Evolutionary conservation across 164 flowering plant species (phyloP).

Genomic region (Piper longum): DNA sequence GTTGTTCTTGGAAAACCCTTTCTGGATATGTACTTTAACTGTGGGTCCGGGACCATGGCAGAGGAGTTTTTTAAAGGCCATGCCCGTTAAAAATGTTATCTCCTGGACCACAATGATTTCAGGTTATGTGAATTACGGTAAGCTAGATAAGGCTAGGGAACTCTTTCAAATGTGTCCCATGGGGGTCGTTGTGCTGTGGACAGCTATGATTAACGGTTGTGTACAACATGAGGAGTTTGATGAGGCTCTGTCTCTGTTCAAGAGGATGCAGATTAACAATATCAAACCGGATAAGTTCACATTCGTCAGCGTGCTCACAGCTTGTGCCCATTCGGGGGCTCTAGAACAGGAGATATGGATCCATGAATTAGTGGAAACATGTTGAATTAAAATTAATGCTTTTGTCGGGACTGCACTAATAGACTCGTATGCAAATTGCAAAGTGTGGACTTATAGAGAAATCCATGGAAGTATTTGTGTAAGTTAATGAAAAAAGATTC

Average conservation of each 20-base stretch:
- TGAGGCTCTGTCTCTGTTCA: constrained; percentile 54
- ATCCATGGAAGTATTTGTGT: constrained; percentile 44
- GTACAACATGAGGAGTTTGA: constrained; percentile 54
- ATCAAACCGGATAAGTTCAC: constrained; percentile 54
- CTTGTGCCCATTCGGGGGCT: constrained; percentile 68
- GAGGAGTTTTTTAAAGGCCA: constrained; percentile 33
- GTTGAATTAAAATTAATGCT: constrained; percentile 29
- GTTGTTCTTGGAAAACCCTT: constrained; percentile 45
- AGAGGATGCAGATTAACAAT: constrained; percentile 42
- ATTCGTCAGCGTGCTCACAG: constrained; percentile 55
- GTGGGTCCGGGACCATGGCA: constrained; percentile 41
- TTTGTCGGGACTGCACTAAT: constrained; percentile 67
- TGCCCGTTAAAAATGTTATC: constrained; percentile 45
- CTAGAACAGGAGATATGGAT: constrained; percentile 85
- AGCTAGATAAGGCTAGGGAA: constrained; percentile 48
- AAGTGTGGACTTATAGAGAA: constrained; percentile 67
- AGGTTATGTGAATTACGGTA: constrained; percentile 49
- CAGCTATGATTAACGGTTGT: constrained; percentile 78
- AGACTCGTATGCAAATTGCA: constrained; percentile 82
- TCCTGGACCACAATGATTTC: constrained; percentile 70
- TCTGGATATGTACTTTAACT: constrained; percentile 61
- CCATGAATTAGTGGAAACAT: constrained; percentile 42
- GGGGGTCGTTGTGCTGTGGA: constrained; percentile 70
- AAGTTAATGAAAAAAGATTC: constrained; percentile 39
- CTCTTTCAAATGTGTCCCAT: constrained; percentile 53